Percentiles rank a stretch among this genome's conserved stretches.
Conservation (phyloP, 257 asterid genomes). For the Plantago ovata region DNA sequence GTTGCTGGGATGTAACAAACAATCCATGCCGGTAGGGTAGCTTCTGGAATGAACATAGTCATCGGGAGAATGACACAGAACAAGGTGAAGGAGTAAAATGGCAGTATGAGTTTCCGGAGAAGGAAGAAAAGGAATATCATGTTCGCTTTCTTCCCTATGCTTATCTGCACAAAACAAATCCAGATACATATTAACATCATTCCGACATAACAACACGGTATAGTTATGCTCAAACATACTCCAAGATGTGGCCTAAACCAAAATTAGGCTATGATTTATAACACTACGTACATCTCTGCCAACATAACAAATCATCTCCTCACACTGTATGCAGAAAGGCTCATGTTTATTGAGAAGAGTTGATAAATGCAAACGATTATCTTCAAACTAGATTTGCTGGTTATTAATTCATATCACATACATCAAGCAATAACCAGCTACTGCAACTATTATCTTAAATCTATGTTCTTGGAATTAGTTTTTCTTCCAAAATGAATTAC, state of each 20-base stretch:
- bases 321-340: background rate
- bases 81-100: slow-evolving; percentile 88
- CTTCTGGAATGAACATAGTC: slow-evolving; percentile 95
- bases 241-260: background rate
- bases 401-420: background rate
- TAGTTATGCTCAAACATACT: background rate
- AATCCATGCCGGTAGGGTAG: slow-evolving; percentile 85
- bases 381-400: no score
- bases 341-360: background rate
- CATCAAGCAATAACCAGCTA: background rate
- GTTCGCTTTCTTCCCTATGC: slow-evolving; percentile 51
- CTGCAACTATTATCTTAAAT: no score
- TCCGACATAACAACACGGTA: background rate
- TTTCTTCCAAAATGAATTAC: no score
- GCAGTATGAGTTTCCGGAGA: slow-evolving; percentile 70
- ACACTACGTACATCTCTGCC: background rate
- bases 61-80: slow-evolving; percentile 88
- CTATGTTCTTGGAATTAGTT: no score
- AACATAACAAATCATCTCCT: background rate
- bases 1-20: slow-evolving; percentile 81
- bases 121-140: slow-evolving; percentile 71
- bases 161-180: slow-evolving; percentile 35
- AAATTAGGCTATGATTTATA: background rate
- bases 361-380: no score
- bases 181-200: slow-evolving; percentile 6